phyloP scores from a whole-genome alignment of 495 filamentous ascomycete species.

The Aspergillus carlsbadensis region DNA sequence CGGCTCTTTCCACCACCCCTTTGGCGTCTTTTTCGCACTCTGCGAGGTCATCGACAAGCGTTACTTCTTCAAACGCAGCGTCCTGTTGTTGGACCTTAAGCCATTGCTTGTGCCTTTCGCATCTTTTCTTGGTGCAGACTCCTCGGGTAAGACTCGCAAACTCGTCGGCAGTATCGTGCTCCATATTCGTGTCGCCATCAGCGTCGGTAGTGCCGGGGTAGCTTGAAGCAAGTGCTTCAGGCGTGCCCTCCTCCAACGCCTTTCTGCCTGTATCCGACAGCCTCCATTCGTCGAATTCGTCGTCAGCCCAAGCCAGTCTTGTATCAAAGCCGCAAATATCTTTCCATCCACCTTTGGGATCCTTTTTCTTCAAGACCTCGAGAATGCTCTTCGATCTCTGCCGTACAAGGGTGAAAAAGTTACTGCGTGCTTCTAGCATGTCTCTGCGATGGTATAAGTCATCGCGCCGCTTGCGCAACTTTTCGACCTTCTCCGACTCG shows the following conservation, averaged over 20 bases:
- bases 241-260: constrained; percentile 42
- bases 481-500: constrained; percentile 41
- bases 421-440: constrained; percentile 45
- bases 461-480: constrained; percentile 39
- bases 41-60: constrained; percentile 37
- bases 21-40: constrained; percentile 47
- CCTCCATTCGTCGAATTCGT: constrained; percentile 60
- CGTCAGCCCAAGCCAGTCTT: constrained; percentile 58
- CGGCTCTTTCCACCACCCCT: constrained; percentile 45
- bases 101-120: constrained; percentile 53
- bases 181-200: constrained; percentile 40
- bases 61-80: constrained; percentile 45
- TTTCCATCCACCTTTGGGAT: constrained; percentile 56
- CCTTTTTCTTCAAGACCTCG: constrained; percentile 46
- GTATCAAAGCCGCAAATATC: constrained; percentile 67
- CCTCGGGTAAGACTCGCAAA: constrained; percentile 37
- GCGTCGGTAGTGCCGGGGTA: constrained; percentile 30
- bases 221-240: constrained; percentile 35
- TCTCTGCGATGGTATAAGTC: constrained; percentile 40
- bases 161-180: constrained; percentile 27
- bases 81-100: constrained; percentile 52
- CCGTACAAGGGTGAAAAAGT: constrained; percentile 43
- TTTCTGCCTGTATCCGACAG: constrained; percentile 38
- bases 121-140: constrained; percentile 54
- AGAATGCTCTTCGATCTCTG: constrained; percentile 44